These are phyloP conservation scores for Tetrahymena thermophila DNA, from an alignment of 73 alveolate genomes.

Conservation along the genomic window DNA sequence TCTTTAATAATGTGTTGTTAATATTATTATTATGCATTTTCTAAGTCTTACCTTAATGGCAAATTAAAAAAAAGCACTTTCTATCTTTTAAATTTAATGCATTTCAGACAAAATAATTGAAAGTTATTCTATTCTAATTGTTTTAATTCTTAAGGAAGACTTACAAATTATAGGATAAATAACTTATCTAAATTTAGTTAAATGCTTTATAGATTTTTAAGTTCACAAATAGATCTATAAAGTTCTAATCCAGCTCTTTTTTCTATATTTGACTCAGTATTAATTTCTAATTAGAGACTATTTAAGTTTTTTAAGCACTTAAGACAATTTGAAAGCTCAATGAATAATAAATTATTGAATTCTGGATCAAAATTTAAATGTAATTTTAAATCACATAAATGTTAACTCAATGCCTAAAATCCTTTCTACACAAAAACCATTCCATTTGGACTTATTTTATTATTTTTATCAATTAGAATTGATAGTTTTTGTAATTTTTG, in stretches of 20 bases:
- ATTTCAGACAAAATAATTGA: not conserved
- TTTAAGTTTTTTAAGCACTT: not conserved
- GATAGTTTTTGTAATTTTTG: not conserved
- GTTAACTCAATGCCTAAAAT: not conserved
- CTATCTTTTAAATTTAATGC: not conserved
- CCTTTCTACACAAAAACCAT: not conserved
- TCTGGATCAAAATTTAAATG: not conserved
- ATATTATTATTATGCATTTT: no score
- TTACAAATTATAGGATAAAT: not conserved
- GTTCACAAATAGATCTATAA: not conserved
- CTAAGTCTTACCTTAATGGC: no score
- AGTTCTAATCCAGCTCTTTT: not conserved
- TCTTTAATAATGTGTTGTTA: no score
- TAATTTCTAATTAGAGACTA: not conserved
- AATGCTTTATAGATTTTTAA: not conserved
- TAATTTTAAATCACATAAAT: not conserved
- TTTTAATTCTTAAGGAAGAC: not conserved
- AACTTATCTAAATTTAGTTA: not conserved
- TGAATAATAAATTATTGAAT: not conserved
- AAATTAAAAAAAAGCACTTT: not conserved
- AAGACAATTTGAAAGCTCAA: not conserved
- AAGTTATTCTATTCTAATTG: not conserved
- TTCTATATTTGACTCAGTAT: not conserved
- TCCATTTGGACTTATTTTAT: not conserved
- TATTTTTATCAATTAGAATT: not conserved